Evolutionary conservation across 352 stramenopile species (phyloP), one percentile per base, ranked within the genome.

Genomic region (Phytophthora boehmeriae): DNA sequence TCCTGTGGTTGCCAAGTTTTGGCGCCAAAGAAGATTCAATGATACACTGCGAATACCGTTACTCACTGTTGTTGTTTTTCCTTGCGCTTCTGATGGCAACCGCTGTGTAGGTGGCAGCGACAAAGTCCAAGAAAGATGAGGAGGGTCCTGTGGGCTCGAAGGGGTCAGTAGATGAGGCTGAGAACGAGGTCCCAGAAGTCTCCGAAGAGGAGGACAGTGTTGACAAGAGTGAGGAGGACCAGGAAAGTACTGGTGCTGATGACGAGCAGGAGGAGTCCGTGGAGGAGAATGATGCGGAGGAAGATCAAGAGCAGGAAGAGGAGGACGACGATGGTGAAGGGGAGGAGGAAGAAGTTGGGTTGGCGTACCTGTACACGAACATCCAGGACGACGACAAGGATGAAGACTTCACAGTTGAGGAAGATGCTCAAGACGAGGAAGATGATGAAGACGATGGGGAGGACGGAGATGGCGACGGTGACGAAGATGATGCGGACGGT

Each of bases 341-440:
- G 5, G 35, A 70, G 22, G 66, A 72, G 16, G 76, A 81, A 43
- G 70, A 88, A 61, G 77, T 88, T 41, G 80, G 78, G 50, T 62
- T 90, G 48, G 77, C 78, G 22, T 88, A 85, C 47, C 59, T 90
- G 50, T 90, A 90, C 63, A 82, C 73, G 17, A 88, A 79, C 59
- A 83, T 90, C 62, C 78, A 88, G 35, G 71, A 74, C 42, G 71
- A 80, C 48, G 71, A 80, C 5, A 67, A 80, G 28, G 71, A 80
- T 43, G 71, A 77, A 19, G 72, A 77, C 34, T 76, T 72, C 32
- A 53, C 70, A 5, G 61, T 68, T 17, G 64, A 80, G 51, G 16
- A 54, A 11, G 44, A 23, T 44, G 58, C 46, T 51, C 56, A 70
- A 47, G 68, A 66, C 16, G 59, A 76, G 19, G 71, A 88, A 9